Conservation (phyloP, 345 rosid species). For the Psidium guajava region DNA sequence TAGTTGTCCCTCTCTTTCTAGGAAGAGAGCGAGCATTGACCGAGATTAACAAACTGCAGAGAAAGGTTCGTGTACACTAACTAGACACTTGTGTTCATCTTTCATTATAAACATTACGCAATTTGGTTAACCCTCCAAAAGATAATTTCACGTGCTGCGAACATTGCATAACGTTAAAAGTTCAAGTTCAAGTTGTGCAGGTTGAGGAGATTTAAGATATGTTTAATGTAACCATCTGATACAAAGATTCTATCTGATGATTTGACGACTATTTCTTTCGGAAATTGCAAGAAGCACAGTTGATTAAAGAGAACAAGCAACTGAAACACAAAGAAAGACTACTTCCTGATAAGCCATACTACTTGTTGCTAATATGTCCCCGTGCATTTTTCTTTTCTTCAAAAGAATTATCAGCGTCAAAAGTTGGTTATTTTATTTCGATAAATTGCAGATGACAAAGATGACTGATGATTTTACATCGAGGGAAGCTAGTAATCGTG, state of each 20-base stretch:
- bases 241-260: background rate
- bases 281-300: background rate
- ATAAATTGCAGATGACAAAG: background rate
- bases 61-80: background rate
- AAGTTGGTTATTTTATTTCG: background rate
- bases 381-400: background rate
- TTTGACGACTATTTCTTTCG: background rate
- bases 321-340: background rate
- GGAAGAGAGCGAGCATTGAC: background rate
- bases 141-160: background rate
- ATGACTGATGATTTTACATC: background rate
- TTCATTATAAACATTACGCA: background rate
- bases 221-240: background rate
- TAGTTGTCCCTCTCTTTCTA: background rate
- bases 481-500: background rate
- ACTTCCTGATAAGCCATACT: background rate
- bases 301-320: background rate
- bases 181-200: background rate
- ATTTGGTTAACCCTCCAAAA: background rate
- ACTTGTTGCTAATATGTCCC: background rate
- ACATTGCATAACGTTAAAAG: background rate
- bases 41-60: background rate
- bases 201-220: background rate
- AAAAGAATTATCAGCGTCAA: background rate
- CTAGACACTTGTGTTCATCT: background rate